phyloP scores from a whole-genome alignment of 495 filamentous ascomycete species.

The Clohesyomyces aquaticus region DNA sequence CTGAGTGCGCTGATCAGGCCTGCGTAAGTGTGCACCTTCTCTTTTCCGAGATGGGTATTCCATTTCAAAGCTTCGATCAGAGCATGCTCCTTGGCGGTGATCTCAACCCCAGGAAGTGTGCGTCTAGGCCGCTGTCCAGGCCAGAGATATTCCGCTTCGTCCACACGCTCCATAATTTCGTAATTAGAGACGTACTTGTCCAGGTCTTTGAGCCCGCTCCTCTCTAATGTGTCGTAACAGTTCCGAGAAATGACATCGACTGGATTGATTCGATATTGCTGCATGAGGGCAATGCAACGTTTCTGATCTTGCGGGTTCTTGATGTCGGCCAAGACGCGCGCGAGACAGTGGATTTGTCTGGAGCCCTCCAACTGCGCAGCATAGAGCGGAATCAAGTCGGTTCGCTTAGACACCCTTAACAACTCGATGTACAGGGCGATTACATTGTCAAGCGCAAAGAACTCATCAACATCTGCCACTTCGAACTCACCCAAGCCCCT shows the following conservation, averaged over 20 bases:
- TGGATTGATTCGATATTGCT: constrained; percentile 57
- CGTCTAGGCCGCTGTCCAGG: constrained; percentile 42
- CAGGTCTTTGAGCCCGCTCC: constrained; percentile 11
- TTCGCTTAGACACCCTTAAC: constrained; percentile 67
- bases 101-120: constrained; percentile 24
- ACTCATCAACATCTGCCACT: constrained; percentile 40
- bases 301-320: constrained; percentile 54
- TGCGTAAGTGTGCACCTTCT: constrained; percentile 72
- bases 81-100: constrained; percentile 60
- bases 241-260: constrained; percentile 54
- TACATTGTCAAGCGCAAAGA: constrained; percentile 61
- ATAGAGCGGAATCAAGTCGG: constrained; percentile 82
- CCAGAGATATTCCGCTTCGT: constrained; percentile 32
- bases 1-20: constrained; percentile 71
- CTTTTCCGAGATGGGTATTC: constrained; percentile 71
- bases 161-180: constrained; percentile 20
- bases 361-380: constrained; percentile 68
- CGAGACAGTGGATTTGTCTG: constrained; percentile 56
- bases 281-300: constrained; percentile 57
- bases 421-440: constrained; percentile 80
- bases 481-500: constrained; percentile 48
- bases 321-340: constrained; percentile 61
- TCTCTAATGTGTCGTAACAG: constrained; percentile 21
- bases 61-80: constrained; percentile 84
- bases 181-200: constrained; percentile 15